phyloP scores from a whole-genome alignment of 2,329 filamentous ascomycete genomes.

The Cladobotryum mycophilum region DNA sequence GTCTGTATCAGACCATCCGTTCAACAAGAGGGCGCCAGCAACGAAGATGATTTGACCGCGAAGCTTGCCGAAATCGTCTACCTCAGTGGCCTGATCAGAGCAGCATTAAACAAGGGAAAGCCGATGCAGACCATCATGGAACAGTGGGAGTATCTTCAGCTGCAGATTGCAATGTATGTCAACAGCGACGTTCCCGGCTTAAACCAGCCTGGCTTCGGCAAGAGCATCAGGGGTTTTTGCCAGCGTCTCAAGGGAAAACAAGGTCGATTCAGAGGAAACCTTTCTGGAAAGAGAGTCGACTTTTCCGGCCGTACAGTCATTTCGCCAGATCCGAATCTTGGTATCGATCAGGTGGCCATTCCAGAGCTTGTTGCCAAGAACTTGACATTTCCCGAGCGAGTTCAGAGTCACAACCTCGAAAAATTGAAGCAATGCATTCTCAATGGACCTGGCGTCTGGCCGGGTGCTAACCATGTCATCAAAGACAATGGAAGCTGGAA shows the following conservation, averaged over 20 bases:
- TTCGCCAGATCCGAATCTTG: slow-evolving; percentile 89
- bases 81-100: slow-evolving; percentile 80
- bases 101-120: slow-evolving; percentile 75
- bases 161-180: slow-evolving; percentile 95
- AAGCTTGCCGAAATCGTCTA: slow-evolving; percentile 96
- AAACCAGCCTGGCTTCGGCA: slow-evolving; percentile 80
- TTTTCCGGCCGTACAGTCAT: slow-evolving; percentile 98
- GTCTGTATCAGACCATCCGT: slow-evolving; percentile 93
- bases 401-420: slow-evolving; percentile 76
- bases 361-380: slow-evolving; percentile 91
- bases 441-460: slow-evolving; percentile 73
- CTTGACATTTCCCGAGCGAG: slow-evolving; percentile 88
- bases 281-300: slow-evolving; percentile 97
- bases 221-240: slow-evolving; percentile 86
- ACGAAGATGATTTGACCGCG: slow-evolving; percentile 92
- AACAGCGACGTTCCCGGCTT: slow-evolving; percentile 93
- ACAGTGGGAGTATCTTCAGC: slow-evolving; percentile 94
- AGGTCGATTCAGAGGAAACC: slow-evolving; percentile 90
- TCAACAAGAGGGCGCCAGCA: slow-evolving; percentile 85
- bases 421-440: slow-evolving; percentile 69
- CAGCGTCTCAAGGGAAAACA: slow-evolving; percentile 96
- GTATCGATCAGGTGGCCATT: slow-evolving; percentile 89
- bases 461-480: slow-evolving; percentile 77
- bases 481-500: slow-evolving; percentile 62
- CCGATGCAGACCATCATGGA: slow-evolving; percentile 89